Base-by-base conservation (phyloP, 2,329 filamentous ascomycete genomes). In the Trichoderma sp. region DNA sequence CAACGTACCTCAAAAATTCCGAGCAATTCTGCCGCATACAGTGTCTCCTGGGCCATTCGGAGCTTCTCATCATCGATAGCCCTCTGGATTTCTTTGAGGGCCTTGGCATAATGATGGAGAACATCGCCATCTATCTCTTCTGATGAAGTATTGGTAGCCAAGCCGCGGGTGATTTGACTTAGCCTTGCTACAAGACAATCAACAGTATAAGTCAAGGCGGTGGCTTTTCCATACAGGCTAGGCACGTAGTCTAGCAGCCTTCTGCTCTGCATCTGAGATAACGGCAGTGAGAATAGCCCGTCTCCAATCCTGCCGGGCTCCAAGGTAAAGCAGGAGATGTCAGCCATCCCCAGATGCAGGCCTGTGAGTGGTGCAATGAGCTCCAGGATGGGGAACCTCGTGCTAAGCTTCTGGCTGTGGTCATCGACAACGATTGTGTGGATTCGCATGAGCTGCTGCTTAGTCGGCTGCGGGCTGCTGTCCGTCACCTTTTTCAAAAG, bases 121-220 rank as follows among this genome's bases (percentile, higher is more conserved):
- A 57, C 62, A 2, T 47, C 19, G 1, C 35, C 10, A 29, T 65
- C n/a, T 35, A 57, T 24, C 14, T 43, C 37, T 11, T 47, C 37
- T 6, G 27, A 33, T 19, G 27, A 6, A 11, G 49, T 13, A 11
- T 29, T 31, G n/a, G 35, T 8, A n/a, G 19, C 4, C 21, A 35
- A 33, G 27, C 7, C 16, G 13, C 47, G 61, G 1, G 52, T 65
- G 29, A 65, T 65, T 35, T 65, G 62, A 1, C 43, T 33, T 11
- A 65, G 10, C 35, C 62, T 65, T 16, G 52, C 52, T 13, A 65
- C 52, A 43, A 65, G 62, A 35, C 62, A 65, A 33, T 65, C 62
- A 3, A 65, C 62, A 7, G 62, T 43, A 19, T 56, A 56, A 43
- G 62, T 65, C 62, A 65, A 55, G 16, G 52, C 49, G 1, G 49